Conservation (phyloP, 148 eudicot species). For the Heliamphora exappendiculata region DNA sequence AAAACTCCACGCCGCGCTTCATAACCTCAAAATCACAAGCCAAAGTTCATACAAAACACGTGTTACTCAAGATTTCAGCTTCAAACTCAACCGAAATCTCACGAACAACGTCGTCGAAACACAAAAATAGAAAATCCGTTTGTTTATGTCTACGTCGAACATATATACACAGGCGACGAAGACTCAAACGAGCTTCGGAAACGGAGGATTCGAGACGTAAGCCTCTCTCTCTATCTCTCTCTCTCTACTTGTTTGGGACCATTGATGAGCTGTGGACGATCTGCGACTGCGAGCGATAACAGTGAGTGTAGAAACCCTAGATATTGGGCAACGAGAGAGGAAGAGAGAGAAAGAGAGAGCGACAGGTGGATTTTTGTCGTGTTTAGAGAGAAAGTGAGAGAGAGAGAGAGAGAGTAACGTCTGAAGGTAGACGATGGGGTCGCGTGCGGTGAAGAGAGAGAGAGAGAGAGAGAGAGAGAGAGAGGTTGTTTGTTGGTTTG, state of each 20-base stretch:
- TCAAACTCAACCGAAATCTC: neutral
- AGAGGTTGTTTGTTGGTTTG: neutral
- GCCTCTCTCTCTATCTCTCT: too few species aligned
- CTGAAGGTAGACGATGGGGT: neutral
- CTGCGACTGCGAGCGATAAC: neutral
- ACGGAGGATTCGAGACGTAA: neutral
- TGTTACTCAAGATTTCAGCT: neutral
- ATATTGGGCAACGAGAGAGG: constrained; percentile 9
- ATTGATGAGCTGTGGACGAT: neutral
- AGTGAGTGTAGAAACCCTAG: constrained; percentile 11
- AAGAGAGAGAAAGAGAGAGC: constrained; percentile 23
- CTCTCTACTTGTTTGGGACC: neutral
- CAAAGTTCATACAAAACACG: neutral
- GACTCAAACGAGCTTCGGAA: neutral
- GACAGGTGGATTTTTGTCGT: neutral
- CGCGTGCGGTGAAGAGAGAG: neutral
- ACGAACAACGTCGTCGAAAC: neutral
- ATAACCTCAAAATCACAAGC: neutral
- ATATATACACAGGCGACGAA: neutral
- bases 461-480: neutral
- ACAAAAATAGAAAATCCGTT: neutral
- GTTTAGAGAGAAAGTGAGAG: too few species aligned
- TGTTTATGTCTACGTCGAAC: neutral
- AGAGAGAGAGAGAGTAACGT: neutral
- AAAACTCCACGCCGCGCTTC: neutral